These are phyloP conservation scores for Leptographium radiaticola DNA, from an alignment of 2,329 filamentous ascomycete species.

Conservation along the genomic window DNA sequence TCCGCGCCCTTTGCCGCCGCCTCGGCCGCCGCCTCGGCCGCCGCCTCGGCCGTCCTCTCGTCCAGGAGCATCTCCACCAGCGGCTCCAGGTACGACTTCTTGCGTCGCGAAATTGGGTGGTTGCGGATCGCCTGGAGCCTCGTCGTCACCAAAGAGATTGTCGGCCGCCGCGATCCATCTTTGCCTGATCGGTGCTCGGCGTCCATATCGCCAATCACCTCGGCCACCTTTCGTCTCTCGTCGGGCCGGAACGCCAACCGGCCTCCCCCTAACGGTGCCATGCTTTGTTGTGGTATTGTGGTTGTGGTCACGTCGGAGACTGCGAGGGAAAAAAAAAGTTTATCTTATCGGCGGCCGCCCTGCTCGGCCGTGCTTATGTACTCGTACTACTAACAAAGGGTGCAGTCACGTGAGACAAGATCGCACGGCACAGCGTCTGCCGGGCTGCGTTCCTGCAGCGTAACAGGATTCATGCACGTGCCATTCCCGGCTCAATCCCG, in stretches of 20 bases:
- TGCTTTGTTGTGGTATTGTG: neutral
- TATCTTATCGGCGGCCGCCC: neutral
- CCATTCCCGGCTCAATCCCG: too few species aligned
- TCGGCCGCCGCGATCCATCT: constrained; percentile 5
- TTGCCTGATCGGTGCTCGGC: neutral
- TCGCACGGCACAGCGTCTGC: too few species aligned
- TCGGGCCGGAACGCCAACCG: neutral
- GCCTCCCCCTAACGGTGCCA: neutral
- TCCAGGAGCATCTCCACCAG: constrained; percentile 10
- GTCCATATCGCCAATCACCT: neutral
- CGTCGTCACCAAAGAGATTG: constrained; percentile 2
- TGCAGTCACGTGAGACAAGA: too few species aligned
- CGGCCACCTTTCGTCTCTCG: neutral
- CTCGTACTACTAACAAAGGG: too few species aligned
- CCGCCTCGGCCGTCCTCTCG: constrained; percentile 1
- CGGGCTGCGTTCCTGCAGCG: too few species aligned
- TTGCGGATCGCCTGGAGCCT: constrained; percentile 8
- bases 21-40: neutral
- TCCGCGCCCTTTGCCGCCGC: too few species aligned
- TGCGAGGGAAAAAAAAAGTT: neutral
- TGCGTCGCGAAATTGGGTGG: constrained; percentile 9
- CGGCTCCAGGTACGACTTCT: constrained; percentile 10
- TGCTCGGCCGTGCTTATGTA: too few species aligned
- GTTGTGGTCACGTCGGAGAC: neutral
- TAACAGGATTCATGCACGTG: too few species aligned